Conservation (phyloP, 257 asterid species). For the Prunella vulgaris region DNA sequence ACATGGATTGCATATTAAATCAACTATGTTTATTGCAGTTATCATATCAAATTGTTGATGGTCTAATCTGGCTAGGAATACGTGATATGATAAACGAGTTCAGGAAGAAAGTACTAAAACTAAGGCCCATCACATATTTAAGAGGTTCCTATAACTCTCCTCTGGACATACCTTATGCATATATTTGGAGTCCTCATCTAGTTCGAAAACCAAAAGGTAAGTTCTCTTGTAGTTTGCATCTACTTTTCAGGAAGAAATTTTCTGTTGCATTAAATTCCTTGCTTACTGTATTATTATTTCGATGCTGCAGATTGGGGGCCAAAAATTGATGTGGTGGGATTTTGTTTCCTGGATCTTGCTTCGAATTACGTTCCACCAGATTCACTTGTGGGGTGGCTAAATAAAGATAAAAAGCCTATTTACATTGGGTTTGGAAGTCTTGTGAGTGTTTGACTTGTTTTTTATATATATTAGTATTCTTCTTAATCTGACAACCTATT, state of each 20-base stretch:
- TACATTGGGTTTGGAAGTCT: slow-evolving; percentile 96
- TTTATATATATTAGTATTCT: background rate
- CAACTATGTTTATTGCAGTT: slow-evolving; percentile 40
- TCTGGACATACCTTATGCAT: slow-evolving; percentile 60
- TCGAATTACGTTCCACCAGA: slow-evolving; percentile 76
- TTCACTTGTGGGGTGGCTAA: slow-evolving; percentile 73
- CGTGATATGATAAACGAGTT: slow-evolving; percentile 87
- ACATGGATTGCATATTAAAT: background rate
- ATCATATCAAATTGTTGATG: slow-evolving; percentile 85
- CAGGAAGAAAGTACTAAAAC: slow-evolving; percentile 68
- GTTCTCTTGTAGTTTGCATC: background rate
- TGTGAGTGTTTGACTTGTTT: slow-evolving; percentile 44
- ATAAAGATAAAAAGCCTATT: slow-evolving; percentile 64
- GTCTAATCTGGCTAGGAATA: slow-evolving; percentile 84
- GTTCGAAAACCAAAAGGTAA: slow-evolving; percentile 92
- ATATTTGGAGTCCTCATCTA: slow-evolving; percentile 95
- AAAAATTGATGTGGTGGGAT: slow-evolving; percentile 86
- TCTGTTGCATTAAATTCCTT: background rate
- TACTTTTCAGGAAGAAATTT: background rate
- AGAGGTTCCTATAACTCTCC: slow-evolving; percentile 54
- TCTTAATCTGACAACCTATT: background rate
- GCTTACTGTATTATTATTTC: slow-evolving; percentile 9
- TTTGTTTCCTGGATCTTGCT: slow-evolving; percentile 91
- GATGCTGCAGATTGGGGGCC: slow-evolving; percentile 83
- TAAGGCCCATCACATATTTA: slow-evolving; percentile 79